Percentiles rank a stretch among this genome's conserved stretches.
phyloP scores from a whole-genome alignment of 306 rosid genomes.

The Fragaria vesca region DNA sequence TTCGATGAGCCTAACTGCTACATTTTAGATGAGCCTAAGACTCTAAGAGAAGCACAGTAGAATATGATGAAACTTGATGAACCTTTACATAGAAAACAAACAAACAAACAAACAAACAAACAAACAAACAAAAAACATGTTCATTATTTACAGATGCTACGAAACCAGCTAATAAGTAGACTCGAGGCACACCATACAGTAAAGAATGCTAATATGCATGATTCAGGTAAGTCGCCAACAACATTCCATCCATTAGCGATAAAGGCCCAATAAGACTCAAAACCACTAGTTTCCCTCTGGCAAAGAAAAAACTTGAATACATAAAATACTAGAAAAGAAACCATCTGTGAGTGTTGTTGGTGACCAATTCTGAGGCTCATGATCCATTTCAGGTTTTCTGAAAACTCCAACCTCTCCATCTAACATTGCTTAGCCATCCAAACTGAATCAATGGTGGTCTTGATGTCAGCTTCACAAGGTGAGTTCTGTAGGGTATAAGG shows the following conservation, averaged over 20 bases:
- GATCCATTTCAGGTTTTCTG: constrained; percentile 31
- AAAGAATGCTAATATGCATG: constrained; percentile 1
- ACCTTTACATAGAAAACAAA: neutral
- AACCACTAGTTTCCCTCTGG: neutral
- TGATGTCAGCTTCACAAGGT: constrained; percentile 50
- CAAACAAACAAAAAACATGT: too few relatives aligned
- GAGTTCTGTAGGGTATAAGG: constrained; percentile 74
- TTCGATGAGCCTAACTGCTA: neutral
- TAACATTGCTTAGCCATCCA: constrained; percentile 78
- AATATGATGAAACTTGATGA: neutral
- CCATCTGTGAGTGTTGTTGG: neutral
- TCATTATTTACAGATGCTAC: neutral
- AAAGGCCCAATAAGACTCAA: neutral
- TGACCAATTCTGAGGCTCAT: neutral
- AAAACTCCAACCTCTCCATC: constrained; percentile 54
- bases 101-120: too few relatives aligned
- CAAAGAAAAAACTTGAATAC: neutral
- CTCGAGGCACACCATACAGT: neutral
- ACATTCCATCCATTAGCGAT: neutral
- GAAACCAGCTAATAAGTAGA: neutral
- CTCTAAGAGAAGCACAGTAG: neutral
- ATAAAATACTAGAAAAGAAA: neutral
- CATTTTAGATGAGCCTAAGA: neutral
- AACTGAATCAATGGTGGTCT: constrained; percentile 56
- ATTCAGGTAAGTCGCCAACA: neutral